Evolutionary conservation across 2,329 filamentous ascomycete genomes (phyloP), one percentile per base, ranked within the genome.

Genomic region (Penicillium griseofulvum): DNA sequence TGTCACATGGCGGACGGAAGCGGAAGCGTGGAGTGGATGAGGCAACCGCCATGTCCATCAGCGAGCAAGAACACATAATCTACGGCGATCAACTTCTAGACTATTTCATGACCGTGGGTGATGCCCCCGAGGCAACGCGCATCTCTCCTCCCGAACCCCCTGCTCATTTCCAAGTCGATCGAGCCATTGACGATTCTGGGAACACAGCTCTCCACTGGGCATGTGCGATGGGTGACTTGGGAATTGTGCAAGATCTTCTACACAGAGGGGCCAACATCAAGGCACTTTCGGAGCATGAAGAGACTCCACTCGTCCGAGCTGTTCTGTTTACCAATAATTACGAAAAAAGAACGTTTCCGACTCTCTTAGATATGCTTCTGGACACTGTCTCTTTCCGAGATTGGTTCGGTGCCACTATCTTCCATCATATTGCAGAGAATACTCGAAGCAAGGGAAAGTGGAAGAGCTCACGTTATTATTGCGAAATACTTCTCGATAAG

Each of bases 201-300:
- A 92, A 97, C 68, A 96, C 91, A 2, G 92, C 93, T 6, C 83
- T 99, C 62, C 94, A 99, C 71, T 99, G 94, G 94, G 94, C 92
- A 17, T 91, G 91, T 50, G 91, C 94, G 24, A 99, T 99, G 93
- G 94, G 94, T 55, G 94, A 97, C 64, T 80, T 97, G 29, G 89
- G 93, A 46, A 90, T 97, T 16, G 90, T 97, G 58, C 91, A 88
- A 71, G 89, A 96, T 71, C 80, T 99, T 17, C 88, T 94, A 65
- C 83, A 86, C 38, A 91, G 92, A 57, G 87, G 89, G 39, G 91
- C 93, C 11, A 85, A 85, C 57, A 80, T 91, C 16, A 84, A 85
- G 29, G 85, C 87, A 3, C 82, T 87, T 51, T 92, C 91, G 54
- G 76, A 83, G 7, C 72, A 77, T 49, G 88, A 88, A 54, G 93